Conservation (phyloP, 1,284 basidiomycete genomes). For the Fomitopsis schrenkii region DNA sequence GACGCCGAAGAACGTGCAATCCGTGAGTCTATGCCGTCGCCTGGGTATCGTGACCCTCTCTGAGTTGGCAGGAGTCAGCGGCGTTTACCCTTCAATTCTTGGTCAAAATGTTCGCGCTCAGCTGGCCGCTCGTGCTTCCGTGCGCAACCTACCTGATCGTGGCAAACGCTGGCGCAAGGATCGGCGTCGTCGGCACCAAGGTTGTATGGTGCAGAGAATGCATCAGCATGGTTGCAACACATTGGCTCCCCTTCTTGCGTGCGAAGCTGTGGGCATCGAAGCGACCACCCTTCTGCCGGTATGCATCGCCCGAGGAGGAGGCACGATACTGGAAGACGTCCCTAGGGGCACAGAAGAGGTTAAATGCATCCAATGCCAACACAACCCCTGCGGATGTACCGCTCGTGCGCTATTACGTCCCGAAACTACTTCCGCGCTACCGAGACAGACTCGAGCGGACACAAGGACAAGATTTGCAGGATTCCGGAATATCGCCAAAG, state of each 20-base stretch:
- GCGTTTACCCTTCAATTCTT: neutral
- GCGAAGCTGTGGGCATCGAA: neutral
- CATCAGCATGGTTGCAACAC: neutral
- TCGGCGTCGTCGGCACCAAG: neutral
- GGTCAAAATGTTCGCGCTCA: neutral
- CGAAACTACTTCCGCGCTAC: constrained; percentile 22
- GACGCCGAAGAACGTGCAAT: neutral
- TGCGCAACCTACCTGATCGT: neutral
- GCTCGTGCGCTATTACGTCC: constrained; percentile 22
- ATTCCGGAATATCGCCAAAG: constrained; percentile 24
- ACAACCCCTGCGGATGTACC: constrained; percentile 11
- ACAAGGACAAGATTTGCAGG: constrained; percentile 11
- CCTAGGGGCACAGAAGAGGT: constrained; percentile 1
- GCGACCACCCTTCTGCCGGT: neutral
- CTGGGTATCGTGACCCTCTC: neutral
- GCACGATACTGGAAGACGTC: constrained; percentile 15
- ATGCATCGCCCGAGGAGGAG: constrained; percentile 11
- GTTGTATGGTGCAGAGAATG: neutral
- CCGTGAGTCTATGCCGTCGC: neutral
- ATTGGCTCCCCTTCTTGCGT: neutral
- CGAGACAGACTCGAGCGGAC: constrained; percentile 9
- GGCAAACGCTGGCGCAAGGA: neutral
- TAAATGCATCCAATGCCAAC: constrained; percentile 15
- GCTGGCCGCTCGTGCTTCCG: neutral
- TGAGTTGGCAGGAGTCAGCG: neutral